Conservation (phyloP, 257 asterid species). For the Nyctanthes arbortristis region DNA sequence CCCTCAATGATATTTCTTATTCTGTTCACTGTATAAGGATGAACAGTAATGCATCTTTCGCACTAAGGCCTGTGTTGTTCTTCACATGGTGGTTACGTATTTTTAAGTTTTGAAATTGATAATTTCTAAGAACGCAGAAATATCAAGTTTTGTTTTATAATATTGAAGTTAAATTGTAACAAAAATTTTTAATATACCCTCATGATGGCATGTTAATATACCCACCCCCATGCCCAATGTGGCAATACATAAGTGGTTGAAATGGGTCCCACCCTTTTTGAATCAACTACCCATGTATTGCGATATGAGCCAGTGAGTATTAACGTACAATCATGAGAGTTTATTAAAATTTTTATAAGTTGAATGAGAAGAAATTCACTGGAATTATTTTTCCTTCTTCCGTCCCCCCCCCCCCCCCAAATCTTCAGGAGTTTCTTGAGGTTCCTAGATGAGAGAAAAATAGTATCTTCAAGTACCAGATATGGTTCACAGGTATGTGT, state of each 20-base stretch:
- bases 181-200: no score
- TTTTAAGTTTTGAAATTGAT: neutral
- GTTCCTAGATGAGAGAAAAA: slow-evolving; percentile 72
- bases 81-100: neutral
- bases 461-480: slow-evolving; percentile 60
- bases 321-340: no score
- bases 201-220: no score
- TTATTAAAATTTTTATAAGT: no score
- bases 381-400: no score
- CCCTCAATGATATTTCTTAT: neutral
- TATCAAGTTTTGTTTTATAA: neutral
- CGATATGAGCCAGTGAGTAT: no score
- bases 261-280: no score
- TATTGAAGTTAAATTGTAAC: neutral
- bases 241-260: no score
- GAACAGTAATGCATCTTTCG: neutral
- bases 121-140: neutral
- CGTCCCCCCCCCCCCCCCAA: no score
- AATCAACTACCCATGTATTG: no score
- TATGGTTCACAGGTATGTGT: slow-evolving; percentile 80
- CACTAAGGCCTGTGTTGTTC: neutral
- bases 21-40: neutral
- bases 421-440: slow-evolving; percentile 80
- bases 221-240: no score
- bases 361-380: no score